Base-by-base conservation (phyloP, 345 rosid species). In the Euphorbia pulcherrima region DNA sequence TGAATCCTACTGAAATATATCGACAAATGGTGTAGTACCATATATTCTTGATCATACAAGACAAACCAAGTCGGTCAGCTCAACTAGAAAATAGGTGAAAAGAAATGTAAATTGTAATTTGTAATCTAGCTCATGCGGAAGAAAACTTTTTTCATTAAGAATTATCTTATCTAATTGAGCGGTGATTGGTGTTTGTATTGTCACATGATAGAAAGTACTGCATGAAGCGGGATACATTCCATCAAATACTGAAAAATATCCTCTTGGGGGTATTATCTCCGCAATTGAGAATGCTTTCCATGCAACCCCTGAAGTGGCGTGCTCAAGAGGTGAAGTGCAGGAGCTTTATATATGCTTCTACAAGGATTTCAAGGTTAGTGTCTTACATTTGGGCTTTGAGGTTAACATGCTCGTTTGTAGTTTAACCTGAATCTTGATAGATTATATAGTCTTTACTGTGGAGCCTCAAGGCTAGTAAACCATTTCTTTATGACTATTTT, bases 231-330 rank as follows among this genome's bases (percentile, higher is more conserved):
- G 98, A 71, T 93, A 90, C 74, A 77, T 85, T 77, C 90, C 97
- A 73, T 93, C 98, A 65, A 87, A 86, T 75, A 81, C 86, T 18
- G 97, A 90, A 55, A 90, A 83, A 67, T 93, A 93, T 78, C 98
- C 98, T 65, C 84, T 88, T 50, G 96, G 96, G 69, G 97, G 98
- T 48, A 78, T 93, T 23, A 71, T 93, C 48, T 79, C 96, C 78
- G 92, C 93, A 51, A 87, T 93, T 77, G 86, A 90, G 84, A 88
- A 85, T 78, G 92, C 96, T 72, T 90, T 83, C 83, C 97, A 82
- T 69, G 73, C 86, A 65, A 90, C 77, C 62, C 97, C 98, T 3
- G 72, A 73, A 71, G 62, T 93, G 64, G 65, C 64, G 66, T 93
- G 98, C 84, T 84, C 87, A 55, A 87, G 70, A 54, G 89, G 78